phyloP scores from a whole-genome alignment of 2,329 filamentous ascomycete genomes.

The Fusarium newnesense region DNA sequence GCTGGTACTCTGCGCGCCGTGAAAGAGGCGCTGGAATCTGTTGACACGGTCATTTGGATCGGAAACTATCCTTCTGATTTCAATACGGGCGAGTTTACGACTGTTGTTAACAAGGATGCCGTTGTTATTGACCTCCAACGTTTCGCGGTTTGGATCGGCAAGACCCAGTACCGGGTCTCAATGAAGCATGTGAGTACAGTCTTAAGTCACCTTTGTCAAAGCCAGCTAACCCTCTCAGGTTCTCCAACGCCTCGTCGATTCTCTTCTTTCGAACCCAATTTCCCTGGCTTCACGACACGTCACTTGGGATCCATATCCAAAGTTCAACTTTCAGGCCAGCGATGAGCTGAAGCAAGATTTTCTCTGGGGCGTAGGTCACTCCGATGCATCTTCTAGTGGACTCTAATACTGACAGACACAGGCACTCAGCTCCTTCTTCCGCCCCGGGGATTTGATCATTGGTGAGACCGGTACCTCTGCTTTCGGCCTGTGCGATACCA shows the following conservation, averaged over 20 bases:
- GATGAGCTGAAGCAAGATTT: not conserved
- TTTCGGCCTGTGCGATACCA: not conserved
- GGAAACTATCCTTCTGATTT: not conserved
- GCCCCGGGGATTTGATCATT: not conserved
- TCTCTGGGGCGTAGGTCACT: not conserved
- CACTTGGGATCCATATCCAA: not conserved
- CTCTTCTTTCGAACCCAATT: not conserved
- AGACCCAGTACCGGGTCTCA: not conserved
- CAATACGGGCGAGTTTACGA: not conserved
- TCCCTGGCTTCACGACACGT: not conserved
- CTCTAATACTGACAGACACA: not conserved
- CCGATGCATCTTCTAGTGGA: accelerated
- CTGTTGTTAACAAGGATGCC: not conserved
- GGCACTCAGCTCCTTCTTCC: not conserved
- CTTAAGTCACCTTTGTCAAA: accelerated
- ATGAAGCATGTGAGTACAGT: not conserved
- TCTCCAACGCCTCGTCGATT: not conserved
- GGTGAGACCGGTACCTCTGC: not conserved
- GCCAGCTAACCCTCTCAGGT: not conserved
- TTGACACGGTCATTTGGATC: not conserved
- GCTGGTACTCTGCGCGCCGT: not conserved
- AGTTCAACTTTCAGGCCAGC: not conserved
- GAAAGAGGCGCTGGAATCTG: not conserved
- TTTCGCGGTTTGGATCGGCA: not conserved
- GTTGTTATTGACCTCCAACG: not conserved